Percentiles rank a stretch among this genome's conserved stretches.
Evolutionary conservation across 208 protist species (phyloP).

Genomic region (Lotmaria passim): DNA sequence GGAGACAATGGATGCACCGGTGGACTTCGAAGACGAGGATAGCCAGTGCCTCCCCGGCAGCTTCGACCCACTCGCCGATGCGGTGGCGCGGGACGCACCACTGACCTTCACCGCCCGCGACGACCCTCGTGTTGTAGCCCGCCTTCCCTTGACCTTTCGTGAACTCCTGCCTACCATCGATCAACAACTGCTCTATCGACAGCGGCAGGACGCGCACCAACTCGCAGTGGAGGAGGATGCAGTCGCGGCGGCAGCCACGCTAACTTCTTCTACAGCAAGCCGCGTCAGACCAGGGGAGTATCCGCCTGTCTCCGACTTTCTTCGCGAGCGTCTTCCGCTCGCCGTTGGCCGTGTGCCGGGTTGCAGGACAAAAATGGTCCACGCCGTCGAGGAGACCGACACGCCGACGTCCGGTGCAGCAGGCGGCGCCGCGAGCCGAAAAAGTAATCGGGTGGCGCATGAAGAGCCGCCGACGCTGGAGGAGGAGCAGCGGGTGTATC

Average conservation of each 20-base stretch:
- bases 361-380: slow-evolving; percentile 25
- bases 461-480: background rate
- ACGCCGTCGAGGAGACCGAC: background rate
- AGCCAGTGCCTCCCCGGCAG: background rate
- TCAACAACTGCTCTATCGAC: slow-evolving; percentile 30
- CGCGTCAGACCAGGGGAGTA: background rate
- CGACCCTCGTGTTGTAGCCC: slow-evolving; percentile 24
- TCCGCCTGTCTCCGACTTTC: slow-evolving; percentile 22
- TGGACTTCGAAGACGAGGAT: background rate
- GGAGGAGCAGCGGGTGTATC: slow-evolving; percentile 19
- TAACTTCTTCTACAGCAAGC: background rate
- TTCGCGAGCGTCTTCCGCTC: slow-evolving; percentile 19
- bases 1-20: background rate
- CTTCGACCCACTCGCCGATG: slow-evolving; percentile 23
- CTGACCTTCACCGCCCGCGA: slow-evolving; percentile 36
- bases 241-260: background rate
- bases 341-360: slow-evolving; percentile 24
- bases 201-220: slow-evolving; percentile 31
- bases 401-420: background rate
- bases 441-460: too few relatives aligned
- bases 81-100: slow-evolving; percentile 22
- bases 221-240: slow-evolving; percentile 5
- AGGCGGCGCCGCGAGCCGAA: background rate
- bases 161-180: slow-evolving; percentile 24
- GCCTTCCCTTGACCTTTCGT: slow-evolving; percentile 24